Percentiles rank a stretch among this genome's conserved stretches.
Evolutionary conservation across 1,284 basidiomycete species (phyloP).

Genomic region (Moniliophthora roreri): DNA sequence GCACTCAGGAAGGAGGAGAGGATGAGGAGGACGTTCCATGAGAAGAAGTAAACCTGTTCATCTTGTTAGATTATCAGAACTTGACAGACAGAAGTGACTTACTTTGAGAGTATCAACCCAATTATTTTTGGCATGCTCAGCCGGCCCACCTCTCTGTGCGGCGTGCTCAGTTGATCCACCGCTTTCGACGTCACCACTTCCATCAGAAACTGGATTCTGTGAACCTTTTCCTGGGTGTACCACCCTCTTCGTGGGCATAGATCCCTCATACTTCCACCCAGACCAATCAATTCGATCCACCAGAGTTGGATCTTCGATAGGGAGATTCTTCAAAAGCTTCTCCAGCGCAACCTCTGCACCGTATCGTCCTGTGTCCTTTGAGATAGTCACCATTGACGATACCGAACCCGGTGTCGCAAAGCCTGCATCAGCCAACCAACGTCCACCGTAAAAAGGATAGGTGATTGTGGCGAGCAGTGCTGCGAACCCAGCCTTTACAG

Average conservation of each 20-base stretch:
- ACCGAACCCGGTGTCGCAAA: background rate
- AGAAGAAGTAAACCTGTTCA: background rate
- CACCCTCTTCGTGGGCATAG: background rate
- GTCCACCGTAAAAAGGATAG: background rate
- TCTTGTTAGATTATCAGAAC: too few species aligned
- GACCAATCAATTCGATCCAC: background rate
- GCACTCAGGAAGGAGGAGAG: background rate
- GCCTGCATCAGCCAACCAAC: conserved; percentile 7
- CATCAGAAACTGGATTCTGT: too few species aligned
- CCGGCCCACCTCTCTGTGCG: too few species aligned
- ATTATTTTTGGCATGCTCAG: too few species aligned
- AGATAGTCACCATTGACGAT: background rate
- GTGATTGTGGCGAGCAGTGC: conserved; percentile 8
- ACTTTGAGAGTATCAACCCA: too few species aligned
- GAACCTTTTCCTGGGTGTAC: too few species aligned
- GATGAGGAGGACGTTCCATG: background rate
- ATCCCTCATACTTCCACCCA: too few species aligned
- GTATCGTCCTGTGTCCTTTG: background rate
- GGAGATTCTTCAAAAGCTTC: background rate
- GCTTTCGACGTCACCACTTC: too few species aligned
- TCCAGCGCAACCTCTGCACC: background rate
- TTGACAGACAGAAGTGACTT: too few species aligned
- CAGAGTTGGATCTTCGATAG: background rate
- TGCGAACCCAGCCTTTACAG: conserved; percentile 6
- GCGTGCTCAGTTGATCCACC: too few species aligned